Evolutionary conservation across 2,329 filamentous ascomycete genomes (phyloP), one percentile per base, ranked within the genome.

Genomic region (Aspergillus udagawae): DNA sequence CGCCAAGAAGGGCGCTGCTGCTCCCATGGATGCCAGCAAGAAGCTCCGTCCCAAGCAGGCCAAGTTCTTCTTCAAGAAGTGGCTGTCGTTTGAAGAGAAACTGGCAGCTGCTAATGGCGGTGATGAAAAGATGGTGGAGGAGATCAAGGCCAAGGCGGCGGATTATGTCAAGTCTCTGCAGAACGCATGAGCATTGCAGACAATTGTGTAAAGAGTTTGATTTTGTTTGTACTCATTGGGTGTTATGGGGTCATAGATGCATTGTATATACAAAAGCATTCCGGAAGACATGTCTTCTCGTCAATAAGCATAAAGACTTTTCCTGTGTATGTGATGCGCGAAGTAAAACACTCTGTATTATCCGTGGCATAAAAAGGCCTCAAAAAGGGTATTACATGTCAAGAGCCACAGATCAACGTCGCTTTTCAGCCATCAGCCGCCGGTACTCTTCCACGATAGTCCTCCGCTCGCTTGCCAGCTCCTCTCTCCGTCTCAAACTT

Each of bases 1-100:
- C 35, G 49, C 56, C 55, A 74, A 73, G 65, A 74, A 74, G 63
- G 70, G 68, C 7, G 67, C 63, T 4, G 58, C 61, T 23, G 61
- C 67, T 52, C 61, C 61, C 29, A 61, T 71, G n/a, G 70, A 70
- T 23, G 63, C 65, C 12, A 82, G 82, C 41, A 86, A 86, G 76
- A 79, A 80, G 67, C 79, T 96, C 65, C 96, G 96, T 81, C 84
- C 89, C 44, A 87, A 90, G 71, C 85, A 92, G 70, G 92, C 92
- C 17, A 87, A 88, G 77, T 88, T 86, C 70, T 90, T 96, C 80
- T 99, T 97, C 77, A 91, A 91, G 78, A 84, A 90, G 65, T 99
- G 94, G 94, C 84, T 89, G 56, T 85, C 89, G 64, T 97, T 91
- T 84, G 94, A 99, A 79, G 86, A 88, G 76, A 83, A 82, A 72